Evolutionary conservation across 2,329 filamentous ascomycete species (phyloP), one percentile per base, ranked within the genome.

Genomic region (Trichoderma arundinaceum): DNA sequence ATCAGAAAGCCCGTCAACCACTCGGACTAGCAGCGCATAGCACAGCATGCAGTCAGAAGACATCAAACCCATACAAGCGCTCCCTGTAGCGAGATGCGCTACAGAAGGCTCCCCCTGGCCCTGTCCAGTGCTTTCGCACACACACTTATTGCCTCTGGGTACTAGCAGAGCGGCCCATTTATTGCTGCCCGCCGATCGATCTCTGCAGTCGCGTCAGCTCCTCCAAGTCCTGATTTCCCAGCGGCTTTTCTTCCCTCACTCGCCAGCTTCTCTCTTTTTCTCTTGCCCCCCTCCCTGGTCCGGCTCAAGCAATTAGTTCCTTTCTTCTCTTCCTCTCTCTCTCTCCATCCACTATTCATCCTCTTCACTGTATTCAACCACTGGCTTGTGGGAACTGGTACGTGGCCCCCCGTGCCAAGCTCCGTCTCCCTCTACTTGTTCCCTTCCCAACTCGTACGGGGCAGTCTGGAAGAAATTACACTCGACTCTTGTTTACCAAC

Each of bases 401-500:
- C 22, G 22, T 28, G 22, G 22, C 43, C 32, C 49, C 44, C 60
- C 52, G 17, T 64, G 35, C 59, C 52, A 53, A 44, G 44, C 59
- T 49, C 52, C 63, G 32, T 33, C 48, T 33, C 22, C 38, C 9
- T 44, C 48, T 53, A 15, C 46, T 41, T 39, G 12, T 43, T 35
- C 38, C 54, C 39, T 46, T 38, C 54, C 44, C 9, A 60, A n/a
- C 46, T 35, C 38, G 22, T 33, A 52, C 63, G 46, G 64, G 59
- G 44, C 41, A 48, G 65, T 41, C 52, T 53, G 52, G 52, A 51
- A 66, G 65, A 66, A 66, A 66, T 66, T 66, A 44, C 65, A 64
- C 33, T 52, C 65, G 52, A 64, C 41, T 64, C 48, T 66, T 43
- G 38, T 62, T 62, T 57, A 22, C 49, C 64, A 66, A 53, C 60